phyloP scores from a whole-genome alignment of 1,139 yeast genomes.

The Sugiyamaella paludigena region DNA sequence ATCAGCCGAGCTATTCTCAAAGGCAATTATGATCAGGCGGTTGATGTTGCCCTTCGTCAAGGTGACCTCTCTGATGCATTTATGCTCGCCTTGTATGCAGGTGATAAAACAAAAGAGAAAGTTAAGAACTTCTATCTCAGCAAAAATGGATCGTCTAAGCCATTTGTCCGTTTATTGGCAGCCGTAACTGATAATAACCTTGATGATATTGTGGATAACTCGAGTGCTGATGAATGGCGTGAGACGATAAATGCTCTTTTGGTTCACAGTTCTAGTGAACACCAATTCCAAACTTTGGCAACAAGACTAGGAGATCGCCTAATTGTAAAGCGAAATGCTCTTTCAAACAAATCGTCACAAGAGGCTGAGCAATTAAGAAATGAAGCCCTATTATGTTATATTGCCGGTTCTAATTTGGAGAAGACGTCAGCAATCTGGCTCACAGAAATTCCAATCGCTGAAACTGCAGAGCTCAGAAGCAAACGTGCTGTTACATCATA shows the following conservation, averaged over 20 bases:
- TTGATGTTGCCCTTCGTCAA: slow-evolving; percentile 60
- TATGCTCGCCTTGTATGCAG: slow-evolving; percentile 71
- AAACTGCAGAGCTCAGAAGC: slow-evolving; percentile 49
- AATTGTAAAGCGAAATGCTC: slow-evolving; percentile 36
- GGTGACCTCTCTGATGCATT: slow-evolving; percentile 75
- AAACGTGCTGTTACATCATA: slow-evolving; percentile 56
- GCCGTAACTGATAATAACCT: slow-evolving; percentile 60
- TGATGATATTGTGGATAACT: slow-evolving; percentile 72
- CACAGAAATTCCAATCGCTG: slow-evolving; percentile 62
- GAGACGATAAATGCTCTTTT: slow-evolving; percentile 70
- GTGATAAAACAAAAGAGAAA: slow-evolving; percentile 53
- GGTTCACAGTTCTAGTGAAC: slow-evolving; percentile 48
- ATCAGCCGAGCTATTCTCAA: slow-evolving; percentile 58
- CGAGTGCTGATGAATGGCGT: slow-evolving; percentile 79
- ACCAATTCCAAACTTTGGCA: slow-evolving; percentile 52
- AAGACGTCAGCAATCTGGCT: slow-evolving; percentile 83
- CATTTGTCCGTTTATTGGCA: slow-evolving; percentile 71
- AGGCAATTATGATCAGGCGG: slow-evolving; percentile 68
- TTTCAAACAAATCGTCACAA: slow-evolving; percentile 25
- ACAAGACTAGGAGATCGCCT: slow-evolving; percentile 74
- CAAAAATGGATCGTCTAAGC: slow-evolving; percentile 51
- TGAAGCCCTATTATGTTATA: slow-evolving; percentile 72
- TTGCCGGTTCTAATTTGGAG: slow-evolving; percentile 79
- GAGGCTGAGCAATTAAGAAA: slow-evolving; percentile 49
- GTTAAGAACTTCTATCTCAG: slow-evolving; percentile 72